Evolutionary conservation across 352 stramenopile species (phyloP).

Genomic region (Phytophthora agathidicida): DNA sequence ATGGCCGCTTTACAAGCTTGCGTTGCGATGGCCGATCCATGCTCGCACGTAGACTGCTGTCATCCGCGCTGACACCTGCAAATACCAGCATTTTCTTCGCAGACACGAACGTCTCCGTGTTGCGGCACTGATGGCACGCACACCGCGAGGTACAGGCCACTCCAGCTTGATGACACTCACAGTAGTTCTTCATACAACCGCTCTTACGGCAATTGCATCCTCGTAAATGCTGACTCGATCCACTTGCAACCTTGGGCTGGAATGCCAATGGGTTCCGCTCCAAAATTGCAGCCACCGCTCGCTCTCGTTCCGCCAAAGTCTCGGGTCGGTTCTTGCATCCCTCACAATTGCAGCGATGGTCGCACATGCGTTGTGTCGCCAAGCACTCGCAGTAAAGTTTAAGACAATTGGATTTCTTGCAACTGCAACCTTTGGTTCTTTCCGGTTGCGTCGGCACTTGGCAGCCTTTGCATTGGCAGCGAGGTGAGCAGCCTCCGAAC

Average conservation of each 20-base stretch:
- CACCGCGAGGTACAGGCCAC: slow-evolving; percentile 84
- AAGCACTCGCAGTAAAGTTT: slow-evolving; percentile 94
- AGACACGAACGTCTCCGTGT: slow-evolving; percentile 70
- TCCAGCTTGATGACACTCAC: slow-evolving; percentile 95
- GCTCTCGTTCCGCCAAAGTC: slow-evolving; percentile 65
- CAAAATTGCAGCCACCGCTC: slow-evolving; percentile 90
- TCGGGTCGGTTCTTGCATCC: slow-evolving; percentile 79
- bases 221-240: slow-evolving; percentile 86
- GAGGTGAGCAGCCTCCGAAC: slow-evolving; percentile 42
- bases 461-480: slow-evolving; percentile 55
- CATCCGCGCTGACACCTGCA: slow-evolving; percentile 29
- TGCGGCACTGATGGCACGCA: slow-evolving; percentile 81
- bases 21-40: slow-evolving; percentile 21
- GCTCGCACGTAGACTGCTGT: slow-evolving; percentile 10
- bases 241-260: slow-evolving; percentile 92
- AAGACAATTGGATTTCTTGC: slow-evolving; percentile 97
- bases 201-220: slow-evolving; percentile 97
- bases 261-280: slow-evolving; percentile 94
- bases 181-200: slow-evolving; percentile 98
- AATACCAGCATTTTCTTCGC: slow-evolving; percentile 78
- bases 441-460: slow-evolving; percentile 38
- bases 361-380: slow-evolving; percentile 68
- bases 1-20: slow-evolving; percentile 28
- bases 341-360: slow-evolving; percentile 79
- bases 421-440: slow-evolving; percentile 90